Percentiles rank a stretch among this genome's conserved stretches.
Evolutionary conservation across 495 filamentous ascomycete genomes (phyloP).

Genomic region (Xylaria acuta): DNA sequence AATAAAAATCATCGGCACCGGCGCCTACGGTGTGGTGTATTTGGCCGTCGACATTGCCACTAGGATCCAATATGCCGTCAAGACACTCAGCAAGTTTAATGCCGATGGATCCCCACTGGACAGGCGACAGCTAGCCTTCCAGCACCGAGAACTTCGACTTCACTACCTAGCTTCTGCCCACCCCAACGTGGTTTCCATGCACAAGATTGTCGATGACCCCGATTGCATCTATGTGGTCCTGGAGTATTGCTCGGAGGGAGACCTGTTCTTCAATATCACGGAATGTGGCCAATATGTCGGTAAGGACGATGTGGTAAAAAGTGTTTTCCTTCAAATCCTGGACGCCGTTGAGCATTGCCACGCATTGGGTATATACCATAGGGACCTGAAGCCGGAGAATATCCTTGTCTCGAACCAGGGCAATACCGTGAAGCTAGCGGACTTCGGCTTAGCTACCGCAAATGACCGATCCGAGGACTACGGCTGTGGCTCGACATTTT

Average conservation of each 20-base stretch:
- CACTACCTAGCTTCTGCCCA: conserved; percentile 89
- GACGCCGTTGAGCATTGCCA: conserved; percentile 98
- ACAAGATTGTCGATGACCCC: conserved; percentile 89
- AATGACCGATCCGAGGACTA: conserved; percentile 89
- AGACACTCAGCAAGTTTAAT: conserved; percentile 88
- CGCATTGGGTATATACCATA: conserved; percentile 90
- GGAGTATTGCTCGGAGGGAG: conserved; percentile 96
- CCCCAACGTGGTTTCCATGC: conserved; percentile 90
- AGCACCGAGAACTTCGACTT: conserved; percentile 89
- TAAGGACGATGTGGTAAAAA: conserved; percentile 87
- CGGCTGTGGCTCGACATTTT: conserved; percentile 97
- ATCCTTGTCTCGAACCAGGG: conserved; percentile 89
- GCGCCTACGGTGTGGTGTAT: conserved; percentile 97
- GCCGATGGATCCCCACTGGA: conserved; percentile 76
- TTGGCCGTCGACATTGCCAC: conserved; percentile 88
- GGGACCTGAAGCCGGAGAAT: conserved; percentile 98
- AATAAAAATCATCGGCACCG: conserved; percentile 84
- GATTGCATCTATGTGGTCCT: conserved; percentile 97
- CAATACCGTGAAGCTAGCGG: conserved; percentile 90
- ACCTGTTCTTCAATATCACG: conserved; percentile 96
- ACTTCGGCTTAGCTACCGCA: conserved; percentile 93
- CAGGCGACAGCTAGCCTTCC: conserved; percentile 84
- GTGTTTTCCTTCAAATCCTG: conserved; percentile 92
- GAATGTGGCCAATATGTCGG: conserved; percentile 91
- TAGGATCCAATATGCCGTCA: conserved; percentile 87